Conservation (phyloP, 352 stramenopile genomes). For the Phytophthora parvispora region DNA sequence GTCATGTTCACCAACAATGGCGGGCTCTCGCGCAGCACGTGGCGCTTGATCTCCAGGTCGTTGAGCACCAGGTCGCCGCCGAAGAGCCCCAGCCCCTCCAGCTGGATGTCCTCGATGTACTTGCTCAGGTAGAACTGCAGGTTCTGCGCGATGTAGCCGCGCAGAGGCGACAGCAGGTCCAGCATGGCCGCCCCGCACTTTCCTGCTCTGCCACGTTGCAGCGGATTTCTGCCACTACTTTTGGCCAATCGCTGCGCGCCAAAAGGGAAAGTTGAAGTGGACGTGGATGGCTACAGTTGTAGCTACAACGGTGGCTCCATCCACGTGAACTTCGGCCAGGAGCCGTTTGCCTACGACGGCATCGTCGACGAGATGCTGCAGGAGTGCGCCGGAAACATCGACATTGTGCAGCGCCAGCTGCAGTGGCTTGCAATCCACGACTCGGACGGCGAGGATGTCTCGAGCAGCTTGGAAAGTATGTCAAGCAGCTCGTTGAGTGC, state of each 20-base stretch:
- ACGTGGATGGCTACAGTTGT: too few species aligned
- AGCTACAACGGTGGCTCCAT: too few species aligned
- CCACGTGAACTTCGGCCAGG: constrained; percentile 46
- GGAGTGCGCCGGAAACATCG: constrained; percentile 28
- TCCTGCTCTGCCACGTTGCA: constrained; percentile 6
- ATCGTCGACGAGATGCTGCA: constrained; percentile 41
- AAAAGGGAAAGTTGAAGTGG: too few species aligned
- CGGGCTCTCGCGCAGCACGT: constrained; percentile 85
- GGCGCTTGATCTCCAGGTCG: constrained; percentile 90
- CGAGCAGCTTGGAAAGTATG: constrained; percentile 12
- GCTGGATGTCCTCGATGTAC: constrained; percentile 92
- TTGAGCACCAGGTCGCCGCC: constrained; percentile 90
- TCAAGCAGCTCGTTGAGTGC: constrained; percentile 2
- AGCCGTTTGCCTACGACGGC: constrained; percentile 41
- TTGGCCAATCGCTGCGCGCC: constrained; percentile 9
- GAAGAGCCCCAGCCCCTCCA: constrained; percentile 88
- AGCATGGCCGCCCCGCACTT: constrained; percentile 65
- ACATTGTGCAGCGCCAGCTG: constrained; percentile 34
- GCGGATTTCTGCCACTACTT: too few species aligned
- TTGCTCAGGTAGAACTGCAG: constrained; percentile 92
- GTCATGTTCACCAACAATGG: constrained; percentile 48
- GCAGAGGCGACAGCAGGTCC: constrained; percentile 88
- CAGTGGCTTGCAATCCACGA: constrained; percentile 43
- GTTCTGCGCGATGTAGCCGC: constrained; percentile 89
- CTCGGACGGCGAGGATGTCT: constrained; percentile 38